A percentile compares a stretch with the other conserved stretches of the same genome.
Conservation (phyloP, 2,329 filamentous ascomycete genomes). For the Parasarocladium wereldwijsianum region DNA sequence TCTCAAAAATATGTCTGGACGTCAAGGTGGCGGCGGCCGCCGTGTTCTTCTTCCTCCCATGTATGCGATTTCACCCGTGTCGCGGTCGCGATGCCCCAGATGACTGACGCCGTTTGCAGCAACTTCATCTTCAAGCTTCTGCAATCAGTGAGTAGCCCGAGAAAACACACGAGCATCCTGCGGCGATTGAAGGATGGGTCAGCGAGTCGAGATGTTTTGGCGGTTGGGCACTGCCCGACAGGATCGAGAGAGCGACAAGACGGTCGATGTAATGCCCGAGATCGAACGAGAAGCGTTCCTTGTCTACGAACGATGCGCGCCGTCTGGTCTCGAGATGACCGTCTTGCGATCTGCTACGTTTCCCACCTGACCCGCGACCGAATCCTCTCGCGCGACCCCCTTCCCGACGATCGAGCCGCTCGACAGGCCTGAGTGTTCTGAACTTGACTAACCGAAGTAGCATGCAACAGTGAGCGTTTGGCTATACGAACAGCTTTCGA, state of each 20-base stretch:
- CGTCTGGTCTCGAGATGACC: slow-evolving; percentile 1
- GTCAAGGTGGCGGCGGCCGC: slow-evolving; percentile 43
- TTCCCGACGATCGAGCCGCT: too few relatives aligned
- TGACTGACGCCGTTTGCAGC: slow-evolving; percentile 14
- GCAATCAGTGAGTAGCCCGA: slow-evolving; percentile 32
- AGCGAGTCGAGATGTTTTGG: not conserved
- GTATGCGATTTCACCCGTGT: slow-evolving; percentile 13
- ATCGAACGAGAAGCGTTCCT: slow-evolving; percentile 4
- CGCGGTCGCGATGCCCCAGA: not conserved
- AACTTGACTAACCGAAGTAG: slow-evolving; percentile 25
- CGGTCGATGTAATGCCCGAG: slow-evolving; percentile 14
- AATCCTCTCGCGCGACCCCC: not conserved
- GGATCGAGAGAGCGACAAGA: too few relatives aligned
- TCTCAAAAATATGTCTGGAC: slow-evolving; percentile 34
- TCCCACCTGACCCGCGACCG: too few relatives aligned
- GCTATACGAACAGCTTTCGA: slow-evolving; percentile 90
- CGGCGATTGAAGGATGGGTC: slow-evolving; percentile 1
- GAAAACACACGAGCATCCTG: not conserved
- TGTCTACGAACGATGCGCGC: too few relatives aligned
- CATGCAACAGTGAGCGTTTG: slow-evolving; percentile 83
- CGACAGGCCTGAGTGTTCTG: too few relatives aligned
- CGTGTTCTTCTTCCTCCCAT: slow-evolving; percentile 46
- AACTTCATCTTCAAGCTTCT: slow-evolving; percentile 59
- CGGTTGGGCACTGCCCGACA: not conserved
- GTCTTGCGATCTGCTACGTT: slow-evolving; percentile 2